A percentile compares a stretch with the other conserved stretches of the same genome.
phyloP scores from a whole-genome alignment of 2,329 filamentous ascomycete genomes.

The Aspergillus chevalieri region DNA sequence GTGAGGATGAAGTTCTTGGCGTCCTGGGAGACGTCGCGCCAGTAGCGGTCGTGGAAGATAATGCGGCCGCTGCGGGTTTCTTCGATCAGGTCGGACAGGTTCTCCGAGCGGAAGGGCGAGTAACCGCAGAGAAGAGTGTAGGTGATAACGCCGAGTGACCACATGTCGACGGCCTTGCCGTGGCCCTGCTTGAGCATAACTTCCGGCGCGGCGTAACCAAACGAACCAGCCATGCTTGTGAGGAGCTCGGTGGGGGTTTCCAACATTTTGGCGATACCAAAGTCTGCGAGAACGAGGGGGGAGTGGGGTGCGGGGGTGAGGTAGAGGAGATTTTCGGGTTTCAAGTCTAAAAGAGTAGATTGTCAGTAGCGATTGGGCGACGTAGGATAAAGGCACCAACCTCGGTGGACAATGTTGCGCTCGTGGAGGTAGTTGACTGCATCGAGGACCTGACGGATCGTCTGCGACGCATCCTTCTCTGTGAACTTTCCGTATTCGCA shows the following conservation, averaged over 20 bases:
- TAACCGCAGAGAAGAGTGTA: conserved; percentile 98
- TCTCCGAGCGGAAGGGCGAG: conserved; percentile 95
- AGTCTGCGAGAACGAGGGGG: conserved; percentile 87
- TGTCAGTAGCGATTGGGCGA: background rate
- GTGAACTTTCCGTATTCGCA: conserved; percentile 98
- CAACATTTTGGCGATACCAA: conserved; percentile 97
- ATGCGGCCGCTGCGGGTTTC: conserved; percentile 81
- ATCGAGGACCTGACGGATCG: conserved; percentile 86
- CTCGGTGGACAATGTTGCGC: conserved; percentile 93
- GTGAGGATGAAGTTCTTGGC: conserved; percentile 89
- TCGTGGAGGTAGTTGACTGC: conserved; percentile 92
- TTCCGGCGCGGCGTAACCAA: conserved; percentile 94
- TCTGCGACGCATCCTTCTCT: conserved; percentile 93
- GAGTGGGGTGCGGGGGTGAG: conserved; percentile 71
- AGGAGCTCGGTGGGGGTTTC: conserved; percentile 85
- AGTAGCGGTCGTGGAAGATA: conserved; percentile 95
- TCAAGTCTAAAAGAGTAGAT: conserved; percentile 62
- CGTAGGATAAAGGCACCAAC: conserved; percentile 42
- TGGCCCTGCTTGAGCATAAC: conserved; percentile 98
- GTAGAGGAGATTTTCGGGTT: conserved; percentile 96
- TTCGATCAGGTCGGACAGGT: conserved; percentile 83
- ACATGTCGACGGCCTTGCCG: conserved; percentile 98
- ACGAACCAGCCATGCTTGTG: conserved; percentile 97
- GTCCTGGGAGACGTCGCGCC: conserved; percentile 93
- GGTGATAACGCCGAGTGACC: conserved; percentile 97